These are phyloP conservation scores for Stromatinia cepivora DNA, from an alignment of 2,329 filamentous ascomycete genomes.

Conservation along the genomic window DNA sequence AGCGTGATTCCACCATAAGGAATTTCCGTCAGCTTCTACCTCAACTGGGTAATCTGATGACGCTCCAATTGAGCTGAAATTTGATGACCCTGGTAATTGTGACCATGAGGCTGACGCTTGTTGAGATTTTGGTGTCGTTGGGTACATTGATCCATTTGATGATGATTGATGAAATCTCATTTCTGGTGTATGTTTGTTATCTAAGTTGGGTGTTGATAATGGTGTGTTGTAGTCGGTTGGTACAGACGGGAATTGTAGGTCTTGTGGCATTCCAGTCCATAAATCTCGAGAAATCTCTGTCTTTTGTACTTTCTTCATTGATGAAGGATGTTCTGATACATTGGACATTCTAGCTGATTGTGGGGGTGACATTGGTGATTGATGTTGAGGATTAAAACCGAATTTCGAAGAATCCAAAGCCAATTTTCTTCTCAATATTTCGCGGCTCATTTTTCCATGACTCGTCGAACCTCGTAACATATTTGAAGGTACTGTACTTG, in stretches of 20 bases:
- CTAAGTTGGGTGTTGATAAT: slow-evolving; percentile 33
- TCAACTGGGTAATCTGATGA: slow-evolving; percentile 21
- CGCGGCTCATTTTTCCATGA: slow-evolving; percentile 44
- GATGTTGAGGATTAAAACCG: slow-evolving; percentile 47
- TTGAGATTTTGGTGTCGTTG: slow-evolving; percentile 35
- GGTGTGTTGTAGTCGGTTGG: slow-evolving; percentile 32
- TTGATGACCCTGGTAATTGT: slow-evolving; percentile 28
- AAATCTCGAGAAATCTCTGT: slow-evolving; percentile 41
- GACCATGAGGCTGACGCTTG: slow-evolving; percentile 33
- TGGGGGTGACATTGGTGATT: slow-evolving; percentile 48
- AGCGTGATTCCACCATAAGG: slow-evolving; percentile 40
- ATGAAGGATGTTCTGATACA: slow-evolving; percentile 24
- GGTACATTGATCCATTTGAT: slow-evolving; percentile 28
- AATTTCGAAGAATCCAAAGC: slow-evolving; percentile 47
- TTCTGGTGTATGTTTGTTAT: slow-evolving; percentile 30
- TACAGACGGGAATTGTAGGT: slow-evolving; percentile 35
- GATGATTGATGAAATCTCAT: slow-evolving; percentile 29
- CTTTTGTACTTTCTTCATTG: slow-evolving; percentile 15
- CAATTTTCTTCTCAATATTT: slow-evolving; percentile 51
- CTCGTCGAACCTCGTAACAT: slow-evolving; percentile 38
- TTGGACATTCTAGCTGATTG: slow-evolving; percentile 45
- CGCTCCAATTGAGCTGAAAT: slow-evolving; percentile 26
- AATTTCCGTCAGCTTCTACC: slow-evolving; percentile 28
- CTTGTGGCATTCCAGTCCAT: slow-evolving; percentile 35
- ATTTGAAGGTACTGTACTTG: slow-evolving; percentile 33